These are phyloP conservation scores for Cubamyces sp. DNA, from an alignment of 768 basidiomycete genomes.

Conservation along the genomic window DNA sequence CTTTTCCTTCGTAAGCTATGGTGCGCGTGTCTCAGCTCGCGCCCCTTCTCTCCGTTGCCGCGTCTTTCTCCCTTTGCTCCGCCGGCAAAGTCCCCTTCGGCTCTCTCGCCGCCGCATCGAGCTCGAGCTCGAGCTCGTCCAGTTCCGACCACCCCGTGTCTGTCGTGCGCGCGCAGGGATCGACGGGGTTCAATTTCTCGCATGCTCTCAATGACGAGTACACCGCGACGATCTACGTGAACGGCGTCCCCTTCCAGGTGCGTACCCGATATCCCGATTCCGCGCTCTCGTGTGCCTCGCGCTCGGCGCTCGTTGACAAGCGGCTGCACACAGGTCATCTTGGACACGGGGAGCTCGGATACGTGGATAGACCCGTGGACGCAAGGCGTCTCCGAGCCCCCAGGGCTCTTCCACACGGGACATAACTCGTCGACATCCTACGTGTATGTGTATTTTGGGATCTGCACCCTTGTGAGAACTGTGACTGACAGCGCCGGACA, in stretches of 20 bases:
- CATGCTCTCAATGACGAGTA: neutral
- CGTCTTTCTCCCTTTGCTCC: neutral
- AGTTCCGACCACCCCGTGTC: slow-evolving; percentile 3
- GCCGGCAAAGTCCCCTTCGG: neutral
- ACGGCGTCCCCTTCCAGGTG: slow-evolving; percentile 12
- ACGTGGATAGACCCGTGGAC: slow-evolving; percentile 15
- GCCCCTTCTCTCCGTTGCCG: neutral
- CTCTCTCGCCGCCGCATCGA: no score
- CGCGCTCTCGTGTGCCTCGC: neutral
- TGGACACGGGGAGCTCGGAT: slow-evolving; percentile 17
- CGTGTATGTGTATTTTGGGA: neutral
- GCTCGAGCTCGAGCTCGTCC: no score
- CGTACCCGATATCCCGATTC: neutral
- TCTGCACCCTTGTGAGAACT: neutral
- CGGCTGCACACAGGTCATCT: slow-evolving; percentile 5
- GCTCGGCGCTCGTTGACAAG: no score
- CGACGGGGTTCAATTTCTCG: slow-evolving; percentile 4
- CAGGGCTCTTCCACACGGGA: slow-evolving; percentile 1
- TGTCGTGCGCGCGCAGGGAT: neutral
- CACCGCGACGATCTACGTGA: slow-evolving; percentile 13
- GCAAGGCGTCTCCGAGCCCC: neutral
- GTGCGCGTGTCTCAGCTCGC: neutral
- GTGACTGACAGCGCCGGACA: neutral
- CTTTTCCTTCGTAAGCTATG: neutral
- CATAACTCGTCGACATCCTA: slow-evolving; percentile 2